A percentile compares a stretch with the other conserved stretches of the same genome.
phyloP scores from a whole-genome alignment of 805 yeast species.

The Priceomyces medius region DNA sequence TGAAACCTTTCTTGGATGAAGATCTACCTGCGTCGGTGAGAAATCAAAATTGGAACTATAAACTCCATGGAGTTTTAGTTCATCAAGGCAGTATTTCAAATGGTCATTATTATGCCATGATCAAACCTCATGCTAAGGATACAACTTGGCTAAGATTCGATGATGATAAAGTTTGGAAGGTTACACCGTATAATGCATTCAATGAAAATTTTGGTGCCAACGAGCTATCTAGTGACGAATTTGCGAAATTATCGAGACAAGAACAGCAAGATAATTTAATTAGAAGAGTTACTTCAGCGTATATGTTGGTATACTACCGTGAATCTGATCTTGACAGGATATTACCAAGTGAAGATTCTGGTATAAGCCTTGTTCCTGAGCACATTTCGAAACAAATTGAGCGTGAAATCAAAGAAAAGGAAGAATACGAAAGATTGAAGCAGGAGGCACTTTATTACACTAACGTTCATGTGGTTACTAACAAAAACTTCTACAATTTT shows the following conservation, averaged over 20 bases:
- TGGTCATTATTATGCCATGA: conserved; percentile 95
- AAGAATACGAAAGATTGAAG: conserved; percentile 53
- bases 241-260: conserved; percentile 51
- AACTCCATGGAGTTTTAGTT: conserved; percentile 88
- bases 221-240: conserved; percentile 47
- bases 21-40: conserved; percentile 39
- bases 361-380: conserved; percentile 47
- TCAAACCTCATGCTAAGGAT: conserved; percentile 69
- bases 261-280: conserved; percentile 63
- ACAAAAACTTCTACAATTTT: conserved; percentile 53
- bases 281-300: conserved; percentile 89
- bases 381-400: conserved; percentile 68
- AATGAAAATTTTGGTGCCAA: conserved; percentile 91
- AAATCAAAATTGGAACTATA: conserved; percentile 70
- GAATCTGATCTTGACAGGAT: conserved; percentile 56
- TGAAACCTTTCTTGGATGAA: conserved; percentile 73
- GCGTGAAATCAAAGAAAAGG: conserved; percentile 59
- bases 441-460: conserved; percentile 56
- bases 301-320: conserved; percentile 91
- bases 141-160: conserved; percentile 86
- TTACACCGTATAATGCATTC: conserved; percentile 78
- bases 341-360: conserved; percentile 57
- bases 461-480: conserved; percentile 56
- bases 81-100: conserved; percentile 95
- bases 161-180: conserved; percentile 91